Evolutionary conservation across 2,329 filamentous ascomycete genomes (phyloP), one percentile per base, ranked within the genome.

Genomic region (Colletotrichum scovillei): DNA sequence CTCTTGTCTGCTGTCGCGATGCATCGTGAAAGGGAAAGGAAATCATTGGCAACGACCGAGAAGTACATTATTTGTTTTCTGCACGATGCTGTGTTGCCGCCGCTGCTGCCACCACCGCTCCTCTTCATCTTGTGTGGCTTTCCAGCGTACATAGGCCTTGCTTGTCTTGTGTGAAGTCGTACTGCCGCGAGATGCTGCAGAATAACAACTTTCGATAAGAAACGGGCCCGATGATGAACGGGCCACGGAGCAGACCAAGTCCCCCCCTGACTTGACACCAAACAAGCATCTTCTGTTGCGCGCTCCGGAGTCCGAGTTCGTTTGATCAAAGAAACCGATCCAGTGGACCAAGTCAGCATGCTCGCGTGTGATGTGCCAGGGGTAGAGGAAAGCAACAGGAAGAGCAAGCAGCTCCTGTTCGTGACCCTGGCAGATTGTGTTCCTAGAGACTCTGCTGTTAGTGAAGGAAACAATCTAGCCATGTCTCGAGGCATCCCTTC

Each of bases 251-350:
- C 46, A 71, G 63, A 56, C 68, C 46, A 26, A 67, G 68, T 56
- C 8, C 60, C 35, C 16, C 16, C 42, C 42, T 53, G 46, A 62
- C 63, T 62, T 62, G 63, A 71, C 69, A 67, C 69, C 69, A 62
- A 46, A 60, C 68, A n/a, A 49, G 56, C 69, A 62, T 46, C 26
- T 67, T 62, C 63, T 71, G 35, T 67, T 62, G 69, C 56, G 46
- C 22, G 56, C 63, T 58, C 35, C 57, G 35, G 46, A 67, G 63
- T 62, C 69, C 56, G 56, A 67, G 63, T 67, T 71, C 49, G 63
- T 62, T 67, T 71, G 68, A 55, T 67, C 42, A 19, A 59, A 46
- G 19, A 49, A 22, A 49, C 19, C 19, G 42, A 49, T 49, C 42
- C 42, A 53, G 53, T 55, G 63, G 55, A 38, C 32, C 63, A 46